Percentiles rank a stretch among this genome's conserved stretches.
Evolutionary conservation across 2,329 filamentous ascomycete species (phyloP).

Genomic region (Macrophomina pseudophaseolina): DNA sequence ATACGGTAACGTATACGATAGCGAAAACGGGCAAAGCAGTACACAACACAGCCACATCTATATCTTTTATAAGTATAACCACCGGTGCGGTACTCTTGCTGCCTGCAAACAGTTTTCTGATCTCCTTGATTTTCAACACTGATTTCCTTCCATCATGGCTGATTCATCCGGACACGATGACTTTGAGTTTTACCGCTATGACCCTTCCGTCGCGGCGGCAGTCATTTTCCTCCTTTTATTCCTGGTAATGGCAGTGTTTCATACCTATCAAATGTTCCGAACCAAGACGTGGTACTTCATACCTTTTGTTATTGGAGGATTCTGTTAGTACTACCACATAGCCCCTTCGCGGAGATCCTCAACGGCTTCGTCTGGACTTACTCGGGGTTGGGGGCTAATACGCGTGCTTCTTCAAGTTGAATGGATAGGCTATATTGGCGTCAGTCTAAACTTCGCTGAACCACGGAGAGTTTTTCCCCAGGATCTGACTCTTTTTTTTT

Average conservation of each 20-base stretch:
- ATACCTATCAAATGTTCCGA: slow-evolving; percentile 46
- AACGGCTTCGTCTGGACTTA: too few species aligned
- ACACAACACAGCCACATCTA: too few species aligned
- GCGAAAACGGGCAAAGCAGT: too few species aligned
- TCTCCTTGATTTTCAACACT: too few species aligned
- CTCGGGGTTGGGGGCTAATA: background rate
- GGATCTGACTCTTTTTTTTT: too few species aligned
- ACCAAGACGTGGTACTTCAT: slow-evolving; percentile 57
- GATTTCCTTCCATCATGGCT: too few species aligned
- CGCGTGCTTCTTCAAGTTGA: slow-evolving; percentile 48
- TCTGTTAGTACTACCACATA: slow-evolving; percentile 44
- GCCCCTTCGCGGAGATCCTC: background rate
- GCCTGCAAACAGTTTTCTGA: too few species aligned
- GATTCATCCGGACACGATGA: too few species aligned
- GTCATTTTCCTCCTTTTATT: slow-evolving; percentile 40
- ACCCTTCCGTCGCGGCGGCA: slow-evolving; percentile 37
- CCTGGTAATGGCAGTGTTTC: slow-evolving; percentile 37
- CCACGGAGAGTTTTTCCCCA: background rate
- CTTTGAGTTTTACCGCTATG: slow-evolving; percentile 37
- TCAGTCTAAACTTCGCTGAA: slow-evolving; percentile 36
- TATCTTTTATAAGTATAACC: too few species aligned
- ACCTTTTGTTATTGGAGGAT: slow-evolving; percentile 56
- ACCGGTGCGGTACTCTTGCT: too few species aligned
- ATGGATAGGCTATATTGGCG: slow-evolving; percentile 57
- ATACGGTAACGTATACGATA: too few species aligned